phyloP scores from a whole-genome alignment of 805 yeast species.

The Maudiozyma pseudohumilis region DNA sequence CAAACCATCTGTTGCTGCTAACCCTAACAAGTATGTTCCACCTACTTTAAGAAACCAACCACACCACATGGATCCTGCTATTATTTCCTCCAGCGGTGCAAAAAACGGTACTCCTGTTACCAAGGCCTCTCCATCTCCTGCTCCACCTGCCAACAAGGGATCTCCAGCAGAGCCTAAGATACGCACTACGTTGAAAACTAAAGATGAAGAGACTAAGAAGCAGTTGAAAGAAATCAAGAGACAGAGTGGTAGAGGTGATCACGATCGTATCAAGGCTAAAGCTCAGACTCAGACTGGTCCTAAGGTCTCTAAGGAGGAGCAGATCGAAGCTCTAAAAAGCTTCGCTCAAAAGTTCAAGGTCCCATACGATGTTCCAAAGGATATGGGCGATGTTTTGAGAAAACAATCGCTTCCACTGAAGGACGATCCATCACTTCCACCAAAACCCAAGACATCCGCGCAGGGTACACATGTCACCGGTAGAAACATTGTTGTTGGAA shows the following conservation, averaged over 20 bases:
- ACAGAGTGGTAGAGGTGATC: conserved; percentile 4
- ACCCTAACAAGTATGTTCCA: conserved; percentile 29
- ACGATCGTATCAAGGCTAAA: conserved; percentile 2
- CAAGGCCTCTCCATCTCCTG: neutral
- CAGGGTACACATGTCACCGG: conserved; percentile 3
- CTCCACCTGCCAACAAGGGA: neutral
- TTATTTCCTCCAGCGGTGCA: conserved; percentile 21
- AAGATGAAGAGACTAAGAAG: conserved; percentile 1
- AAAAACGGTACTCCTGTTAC: neutral
- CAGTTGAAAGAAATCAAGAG: conserved; percentile 5
- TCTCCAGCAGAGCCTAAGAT: neutral
- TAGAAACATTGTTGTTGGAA: conserved; percentile 8
- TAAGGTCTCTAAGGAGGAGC: conserved; percentile 37
- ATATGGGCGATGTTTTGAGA: conserved; percentile 28
- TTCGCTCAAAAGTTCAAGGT: conserved; percentile 77
- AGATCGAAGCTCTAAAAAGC: conserved; percentile 59
- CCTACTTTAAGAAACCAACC: conserved; percentile 29
- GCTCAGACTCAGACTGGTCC: conserved; percentile 5
- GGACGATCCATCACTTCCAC: conserved; percentile 19
- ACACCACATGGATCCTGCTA: conserved; percentile 28
- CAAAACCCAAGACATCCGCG: conserved; percentile 11
- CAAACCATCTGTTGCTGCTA: conserved; percentile 16
- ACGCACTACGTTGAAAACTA: neutral
- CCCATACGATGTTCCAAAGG: conserved; percentile 46
- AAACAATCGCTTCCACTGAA: conserved; percentile 10